Conservation (phyloP, 2,329 filamentous ascomycete genomes). For the Aspergillus terreus region DNA sequence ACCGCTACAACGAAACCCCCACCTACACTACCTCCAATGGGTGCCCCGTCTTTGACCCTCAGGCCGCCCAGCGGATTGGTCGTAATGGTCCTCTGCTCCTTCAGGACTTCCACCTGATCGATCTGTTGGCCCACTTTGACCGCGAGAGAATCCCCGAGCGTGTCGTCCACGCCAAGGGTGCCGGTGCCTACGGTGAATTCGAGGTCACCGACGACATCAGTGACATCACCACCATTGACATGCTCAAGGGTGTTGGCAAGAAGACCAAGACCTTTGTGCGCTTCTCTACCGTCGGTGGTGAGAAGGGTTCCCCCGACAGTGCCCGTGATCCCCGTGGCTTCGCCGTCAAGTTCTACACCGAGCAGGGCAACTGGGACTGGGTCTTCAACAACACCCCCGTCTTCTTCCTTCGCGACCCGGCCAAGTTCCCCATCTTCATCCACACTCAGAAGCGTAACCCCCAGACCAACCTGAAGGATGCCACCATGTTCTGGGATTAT, state of each 20-base stretch:
- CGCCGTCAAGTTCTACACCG: conserved; percentile 68
- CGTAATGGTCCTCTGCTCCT: conserved; percentile 58
- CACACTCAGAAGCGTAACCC: conserved; percentile 74
- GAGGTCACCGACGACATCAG: conserved; percentile 49
- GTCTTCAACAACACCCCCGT: conserved; percentile 72
- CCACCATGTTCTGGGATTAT: conserved; percentile 68
- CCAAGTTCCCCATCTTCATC: conserved; percentile 71
- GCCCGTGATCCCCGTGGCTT: conserved; percentile 71
- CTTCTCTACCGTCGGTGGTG: conserved; percentile 73
- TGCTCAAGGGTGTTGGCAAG: conserved; percentile 61
- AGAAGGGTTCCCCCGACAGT: conserved; percentile 67
- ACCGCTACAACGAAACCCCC: conserved; percentile 56
- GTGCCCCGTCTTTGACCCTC: conserved; percentile 53
- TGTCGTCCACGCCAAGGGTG: conserved; percentile 43
- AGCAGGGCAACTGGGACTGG: conserved; percentile 70
- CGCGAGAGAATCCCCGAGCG: conserved; percentile 40
- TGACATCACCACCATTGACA: conserved; percentile 45
- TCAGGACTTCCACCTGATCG: conserved; percentile 64
- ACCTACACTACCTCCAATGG: conserved; percentile 60
- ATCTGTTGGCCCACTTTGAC: conserved; percentile 50
- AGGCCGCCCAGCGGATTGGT: conserved; percentile 53
- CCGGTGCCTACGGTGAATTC: conserved; percentile 42
- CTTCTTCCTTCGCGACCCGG: conserved; percentile 71
- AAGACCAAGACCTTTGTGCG: conserved; percentile 64
- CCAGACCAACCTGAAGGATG: conserved; percentile 64